Evolutionary conservation across 1,284 basidiomycete species (phyloP).

Genomic region (Tremellales sp.): DNA sequence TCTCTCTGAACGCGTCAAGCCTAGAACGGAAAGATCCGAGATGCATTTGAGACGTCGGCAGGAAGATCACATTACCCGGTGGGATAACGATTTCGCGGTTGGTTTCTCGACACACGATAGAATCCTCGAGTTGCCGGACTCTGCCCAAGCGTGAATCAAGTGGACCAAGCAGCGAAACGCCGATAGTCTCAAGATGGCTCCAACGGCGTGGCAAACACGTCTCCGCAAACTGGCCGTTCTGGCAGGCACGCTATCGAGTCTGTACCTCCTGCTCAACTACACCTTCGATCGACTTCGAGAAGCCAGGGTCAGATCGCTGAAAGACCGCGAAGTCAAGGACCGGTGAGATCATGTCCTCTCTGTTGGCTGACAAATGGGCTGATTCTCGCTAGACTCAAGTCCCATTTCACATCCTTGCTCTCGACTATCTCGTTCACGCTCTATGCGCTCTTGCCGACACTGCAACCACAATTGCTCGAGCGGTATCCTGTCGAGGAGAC

Average conservation of each 20-base stretch:
- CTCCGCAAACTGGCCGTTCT: slow-evolving; percentile 30
- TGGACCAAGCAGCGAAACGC: too few relatives aligned
- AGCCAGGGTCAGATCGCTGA: slow-evolving; percentile 29
- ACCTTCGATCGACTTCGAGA: slow-evolving; percentile 35
- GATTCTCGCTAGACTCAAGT: slow-evolving; percentile 42
- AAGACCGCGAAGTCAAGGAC: slow-evolving; percentile 14
- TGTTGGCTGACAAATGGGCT: too few relatives aligned
- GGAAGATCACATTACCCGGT: too few relatives aligned
- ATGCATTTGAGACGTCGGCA: too few relatives aligned
- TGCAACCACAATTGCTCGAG: slow-evolving; percentile 38
- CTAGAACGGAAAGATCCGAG: too few relatives aligned
- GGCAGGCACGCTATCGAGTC: slow-evolving; percentile 30
- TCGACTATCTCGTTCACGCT: slow-evolving; percentile 47
- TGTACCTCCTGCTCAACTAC: slow-evolving; percentile 36
- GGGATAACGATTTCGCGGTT: too few relatives aligned
- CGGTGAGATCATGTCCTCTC: neutral
- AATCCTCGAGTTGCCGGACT: too few relatives aligned
- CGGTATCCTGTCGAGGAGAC: slow-evolving; percentile 41
- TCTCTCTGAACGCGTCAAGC: too few relatives aligned
- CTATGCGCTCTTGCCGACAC: slow-evolving; percentile 46
- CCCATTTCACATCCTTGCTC: slow-evolving; percentile 43
- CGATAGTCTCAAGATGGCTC: too few relatives aligned
- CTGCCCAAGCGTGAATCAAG: too few relatives aligned
- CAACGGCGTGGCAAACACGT: slow-evolving; percentile 30
- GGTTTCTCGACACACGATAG: too few relatives aligned